These are phyloP conservation scores for Syzygium jambos DNA, from an alignment of 345 rosid species.

Conservation along the genomic window DNA sequence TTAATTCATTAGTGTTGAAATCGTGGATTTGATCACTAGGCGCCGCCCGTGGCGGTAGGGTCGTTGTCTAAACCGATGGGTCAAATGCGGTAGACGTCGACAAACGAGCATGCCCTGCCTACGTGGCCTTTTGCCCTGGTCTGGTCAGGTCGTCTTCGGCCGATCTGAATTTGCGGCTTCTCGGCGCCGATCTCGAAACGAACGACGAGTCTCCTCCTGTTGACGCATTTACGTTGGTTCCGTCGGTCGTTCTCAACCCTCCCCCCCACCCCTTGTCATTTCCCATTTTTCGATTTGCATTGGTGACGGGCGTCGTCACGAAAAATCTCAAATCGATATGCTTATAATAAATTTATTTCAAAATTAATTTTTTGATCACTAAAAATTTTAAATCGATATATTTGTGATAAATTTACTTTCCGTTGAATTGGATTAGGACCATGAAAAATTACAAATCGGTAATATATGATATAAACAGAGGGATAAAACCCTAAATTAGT, in stretches of 20 bases:
- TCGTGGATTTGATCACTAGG: background rate
- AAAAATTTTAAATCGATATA: too few relatives aligned
- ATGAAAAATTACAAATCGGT: too few relatives aligned
- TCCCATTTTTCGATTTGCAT: background rate
- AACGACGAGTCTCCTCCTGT: background rate
- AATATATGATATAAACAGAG: too few relatives aligned
- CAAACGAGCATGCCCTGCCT: background rate
- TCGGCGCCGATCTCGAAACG: background rate
- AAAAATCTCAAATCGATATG: too few relatives aligned
- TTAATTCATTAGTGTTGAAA: background rate
- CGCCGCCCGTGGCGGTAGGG: background rate
- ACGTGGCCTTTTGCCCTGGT: background rate
- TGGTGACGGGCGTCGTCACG: too few relatives aligned
- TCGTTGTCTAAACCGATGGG: background rate
- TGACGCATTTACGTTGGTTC: background rate
- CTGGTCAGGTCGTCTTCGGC: background rate
- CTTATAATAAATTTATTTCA: too few relatives aligned
- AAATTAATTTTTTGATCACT: too few relatives aligned
- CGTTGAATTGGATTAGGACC: too few relatives aligned
- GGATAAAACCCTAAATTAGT: too few relatives aligned
- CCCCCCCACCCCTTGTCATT: background rate
- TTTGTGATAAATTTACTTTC: accelerated
- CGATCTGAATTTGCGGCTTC: background rate
- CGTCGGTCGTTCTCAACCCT: background rate
- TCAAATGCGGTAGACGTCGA: background rate